Conservation (phyloP, 208 protist genomes). For the Borovskyia barvae region DNA sequence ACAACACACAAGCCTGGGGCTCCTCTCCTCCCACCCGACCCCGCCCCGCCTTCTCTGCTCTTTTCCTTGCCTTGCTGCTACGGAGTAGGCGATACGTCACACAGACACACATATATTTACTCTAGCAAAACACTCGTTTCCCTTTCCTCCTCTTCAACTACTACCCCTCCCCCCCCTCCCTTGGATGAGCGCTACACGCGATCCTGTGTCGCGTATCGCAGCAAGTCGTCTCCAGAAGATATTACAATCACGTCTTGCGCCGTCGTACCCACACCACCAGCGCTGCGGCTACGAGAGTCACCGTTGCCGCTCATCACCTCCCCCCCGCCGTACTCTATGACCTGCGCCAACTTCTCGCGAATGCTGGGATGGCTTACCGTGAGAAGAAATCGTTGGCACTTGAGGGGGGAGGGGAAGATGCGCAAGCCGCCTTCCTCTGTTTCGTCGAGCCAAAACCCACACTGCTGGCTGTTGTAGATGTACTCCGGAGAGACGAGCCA, state of each 20-base stretch:
- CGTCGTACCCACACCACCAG: background rate
- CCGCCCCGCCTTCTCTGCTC: no score
- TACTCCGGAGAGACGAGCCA: constrained; percentile 82
- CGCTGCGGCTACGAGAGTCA: background rate
- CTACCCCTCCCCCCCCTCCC: background rate
- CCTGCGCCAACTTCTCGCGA: constrained; percentile 57
- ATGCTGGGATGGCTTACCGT: constrained; percentile 50
- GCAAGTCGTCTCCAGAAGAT: constrained; percentile 65
- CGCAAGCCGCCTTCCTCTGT: constrained; percentile 63
- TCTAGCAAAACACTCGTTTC: no score
- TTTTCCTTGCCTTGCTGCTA: no score
- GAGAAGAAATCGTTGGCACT: constrained; percentile 73
- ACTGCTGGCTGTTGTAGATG: constrained; percentile 50
- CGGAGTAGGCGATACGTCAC: no score
- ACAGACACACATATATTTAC: no score
- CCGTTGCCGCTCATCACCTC: constrained; percentile 42
- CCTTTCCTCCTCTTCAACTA: background rate
- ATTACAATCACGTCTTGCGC: constrained; percentile 71
- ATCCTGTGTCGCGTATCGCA: constrained; percentile 66
- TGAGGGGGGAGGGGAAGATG: constrained; percentile 68
- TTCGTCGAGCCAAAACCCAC: constrained; percentile 85
- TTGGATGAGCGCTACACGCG: constrained; percentile 7
- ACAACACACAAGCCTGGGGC: no score
- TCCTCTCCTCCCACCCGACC: no score
- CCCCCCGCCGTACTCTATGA: constrained; percentile 83